Conservation (phyloP, 2,329 filamentous ascomycete genomes). For the Pseudogymnoascus verrucosus region DNA sequence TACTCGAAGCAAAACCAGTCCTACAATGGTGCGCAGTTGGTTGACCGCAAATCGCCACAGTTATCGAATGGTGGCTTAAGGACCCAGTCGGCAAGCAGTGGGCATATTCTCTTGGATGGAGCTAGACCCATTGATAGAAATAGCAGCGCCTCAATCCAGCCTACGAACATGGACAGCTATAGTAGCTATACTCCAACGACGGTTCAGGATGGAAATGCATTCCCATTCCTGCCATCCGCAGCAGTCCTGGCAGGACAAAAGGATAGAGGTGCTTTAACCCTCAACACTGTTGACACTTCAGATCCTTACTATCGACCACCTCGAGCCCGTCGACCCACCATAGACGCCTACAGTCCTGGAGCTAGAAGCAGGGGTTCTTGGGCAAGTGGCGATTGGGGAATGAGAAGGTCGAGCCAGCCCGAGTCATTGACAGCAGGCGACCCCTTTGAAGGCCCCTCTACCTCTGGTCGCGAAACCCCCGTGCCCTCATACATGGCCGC, state of each 20-base stretch:
- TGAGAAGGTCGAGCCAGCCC: constrained; percentile 29
- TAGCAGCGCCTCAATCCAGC: constrained; percentile 52
- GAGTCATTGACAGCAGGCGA: constrained; percentile 33
- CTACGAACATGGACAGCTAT: constrained; percentile 36
- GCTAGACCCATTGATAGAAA: constrained; percentile 27
- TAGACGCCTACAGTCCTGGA: constrained; percentile 37
- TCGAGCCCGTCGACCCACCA: constrained; percentile 57
- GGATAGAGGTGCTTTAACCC: constrained; percentile 35
- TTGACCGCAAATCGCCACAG: constrained; percentile 55
- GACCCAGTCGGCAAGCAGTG: constrained; percentile 54
- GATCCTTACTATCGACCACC: constrained; percentile 90
- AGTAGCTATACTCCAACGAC: constrained; percentile 68
- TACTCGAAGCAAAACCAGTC: constrained; percentile 74
- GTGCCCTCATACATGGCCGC: constrained; percentile 45
- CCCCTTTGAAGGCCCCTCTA: constrained; percentile 31
- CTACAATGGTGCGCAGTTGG: constrained; percentile 68
- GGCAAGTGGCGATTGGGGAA: constrained; percentile 39
- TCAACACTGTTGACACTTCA: constrained; percentile 43
- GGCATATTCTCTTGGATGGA: constrained; percentile 28
- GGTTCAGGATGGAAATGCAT: constrained; percentile 59
- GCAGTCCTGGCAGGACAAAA: constrained; percentile 20
- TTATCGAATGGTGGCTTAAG: constrained; percentile 41
- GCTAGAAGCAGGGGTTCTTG: constrained; percentile 36
- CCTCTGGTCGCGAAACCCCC: constrained; percentile 40
- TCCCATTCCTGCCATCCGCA: constrained; percentile 57